These are phyloP conservation scores for Malassezia psittaci DNA, from an alignment of 1,284 basidiomycete genomes.

Conservation along the genomic window DNA sequence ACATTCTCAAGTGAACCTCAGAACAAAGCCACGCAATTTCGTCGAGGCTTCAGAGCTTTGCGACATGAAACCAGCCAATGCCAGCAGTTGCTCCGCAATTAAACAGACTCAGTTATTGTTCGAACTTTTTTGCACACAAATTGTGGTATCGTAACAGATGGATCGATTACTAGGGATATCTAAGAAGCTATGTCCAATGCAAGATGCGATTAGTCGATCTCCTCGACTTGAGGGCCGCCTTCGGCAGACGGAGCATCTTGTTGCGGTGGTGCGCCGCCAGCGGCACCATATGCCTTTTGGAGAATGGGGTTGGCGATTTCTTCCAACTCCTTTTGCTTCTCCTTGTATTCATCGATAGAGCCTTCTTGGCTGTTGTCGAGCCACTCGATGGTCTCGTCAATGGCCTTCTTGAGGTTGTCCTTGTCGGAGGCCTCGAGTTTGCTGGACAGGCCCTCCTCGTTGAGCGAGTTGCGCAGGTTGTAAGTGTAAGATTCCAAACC, in stretches of 20 bases:
- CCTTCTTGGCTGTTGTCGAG: slow-evolving; percentile 81
- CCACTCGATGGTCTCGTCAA: slow-evolving; percentile 78
- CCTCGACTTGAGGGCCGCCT: slow-evolving; percentile 77
- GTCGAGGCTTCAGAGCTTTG: too few species aligned
- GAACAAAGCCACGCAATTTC: too few species aligned
- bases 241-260: slow-evolving; percentile 49
- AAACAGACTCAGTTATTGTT: too few species aligned
- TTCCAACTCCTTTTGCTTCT: slow-evolving; percentile 93
- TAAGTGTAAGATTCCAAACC: slow-evolving; percentile 81
- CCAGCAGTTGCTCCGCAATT: too few species aligned
- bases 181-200: not conserved
- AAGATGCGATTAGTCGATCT: slow-evolving; percentile 56
- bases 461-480: slow-evolving; percentile 74
- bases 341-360: slow-evolving; percentile 89
- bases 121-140: too few species aligned
- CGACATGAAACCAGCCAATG: too few species aligned
- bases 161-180: not conserved
- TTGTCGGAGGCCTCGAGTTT: slow-evolving; percentile 86
- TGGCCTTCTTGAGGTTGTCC: slow-evolving; percentile 67
- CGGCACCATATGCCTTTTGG: slow-evolving; percentile 70
- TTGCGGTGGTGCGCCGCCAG: slow-evolving; percentile 53
- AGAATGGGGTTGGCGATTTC: slow-evolving; percentile 82
- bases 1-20: too few species aligned
- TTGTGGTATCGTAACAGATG: not conserved
- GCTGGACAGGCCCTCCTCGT: slow-evolving; percentile 51